These are phyloP conservation scores for Colletotrichum sp. DNA, from an alignment of 2,329 filamentous ascomycete species.

Conservation along the genomic window DNA sequence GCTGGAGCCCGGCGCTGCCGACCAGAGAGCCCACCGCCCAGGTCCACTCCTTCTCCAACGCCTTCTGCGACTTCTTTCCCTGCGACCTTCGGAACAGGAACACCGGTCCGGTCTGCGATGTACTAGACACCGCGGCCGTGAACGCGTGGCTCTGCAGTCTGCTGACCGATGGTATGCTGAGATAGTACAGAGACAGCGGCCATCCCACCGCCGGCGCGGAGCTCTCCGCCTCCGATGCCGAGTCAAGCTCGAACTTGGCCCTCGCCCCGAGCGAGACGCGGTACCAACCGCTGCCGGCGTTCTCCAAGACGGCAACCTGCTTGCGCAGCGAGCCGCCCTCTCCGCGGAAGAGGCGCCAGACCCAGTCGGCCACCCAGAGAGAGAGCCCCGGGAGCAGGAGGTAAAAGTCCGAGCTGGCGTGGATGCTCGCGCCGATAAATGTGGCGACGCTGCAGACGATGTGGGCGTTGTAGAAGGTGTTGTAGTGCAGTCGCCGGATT, in stretches of 20 bases:
- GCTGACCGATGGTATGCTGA: constrained; percentile 15
- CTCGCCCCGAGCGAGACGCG: not conserved
- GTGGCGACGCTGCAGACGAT: not conserved
- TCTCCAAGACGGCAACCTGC: constrained; percentile 1
- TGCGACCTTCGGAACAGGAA: constrained; percentile 4
- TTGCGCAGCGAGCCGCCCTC: not conserved
- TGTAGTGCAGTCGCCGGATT: constrained; percentile 18
- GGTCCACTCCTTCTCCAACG: constrained; percentile 7
- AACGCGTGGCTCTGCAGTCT: constrained; percentile 20
- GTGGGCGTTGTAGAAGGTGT: constrained; percentile 22
- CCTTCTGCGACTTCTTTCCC: not conserved
- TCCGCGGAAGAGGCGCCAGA: constrained; percentile 10
- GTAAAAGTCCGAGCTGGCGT: constrained; percentile 24
- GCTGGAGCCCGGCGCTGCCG: not conserved
- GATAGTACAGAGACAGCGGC: constrained; percentile 1
- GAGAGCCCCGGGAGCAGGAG: constrained; percentile 18
- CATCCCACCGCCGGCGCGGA: not conserved
- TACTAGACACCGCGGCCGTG: constrained; percentile 9
- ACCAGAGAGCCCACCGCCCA: constrained; percentile 2
- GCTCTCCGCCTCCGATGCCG: not conserved
- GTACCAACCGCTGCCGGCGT: not conserved
- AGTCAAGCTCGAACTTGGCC: not conserved
- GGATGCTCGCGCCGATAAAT: constrained; percentile 6
- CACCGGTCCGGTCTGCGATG: not conserved
- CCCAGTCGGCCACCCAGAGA: constrained; percentile 13